These are phyloP conservation scores for Beauveria scarabaeidicola DNA, from an alignment of 2,329 filamentous ascomycete species.

Conservation along the genomic window DNA sequence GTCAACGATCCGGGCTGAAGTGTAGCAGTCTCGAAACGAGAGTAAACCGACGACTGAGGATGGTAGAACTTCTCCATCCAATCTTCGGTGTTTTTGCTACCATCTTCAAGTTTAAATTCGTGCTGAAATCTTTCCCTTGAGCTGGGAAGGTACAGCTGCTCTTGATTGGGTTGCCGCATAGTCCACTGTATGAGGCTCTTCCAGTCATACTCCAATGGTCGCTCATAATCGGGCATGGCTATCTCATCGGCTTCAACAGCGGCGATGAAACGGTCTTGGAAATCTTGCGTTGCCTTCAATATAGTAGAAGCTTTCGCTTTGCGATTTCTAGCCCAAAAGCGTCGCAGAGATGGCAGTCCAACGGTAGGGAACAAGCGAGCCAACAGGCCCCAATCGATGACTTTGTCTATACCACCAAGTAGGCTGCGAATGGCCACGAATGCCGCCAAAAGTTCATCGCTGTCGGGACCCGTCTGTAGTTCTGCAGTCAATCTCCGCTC, in stretches of 20 bases:
- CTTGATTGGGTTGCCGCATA: conserved; percentile 39
- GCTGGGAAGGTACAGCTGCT: conserved; percentile 40
- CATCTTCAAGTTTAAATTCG: conserved; percentile 32
- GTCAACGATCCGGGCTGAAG: conserved; percentile 37
- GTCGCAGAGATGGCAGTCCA: conserved; percentile 41
- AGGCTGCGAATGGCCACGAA: conserved; percentile 51
- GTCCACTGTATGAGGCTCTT: conserved; percentile 57
- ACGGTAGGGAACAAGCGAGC: conserved; percentile 46
- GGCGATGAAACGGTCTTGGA: conserved; percentile 55
- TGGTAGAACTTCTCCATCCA: conserved; percentile 53
- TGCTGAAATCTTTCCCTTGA: conserved; percentile 36
- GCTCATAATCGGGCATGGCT: conserved; percentile 53
- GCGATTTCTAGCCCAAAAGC: conserved; percentile 46
- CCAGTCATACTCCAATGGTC: conserved; percentile 62
- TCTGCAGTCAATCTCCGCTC: conserved; percentile 13
- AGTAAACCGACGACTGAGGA: conserved; percentile 44
- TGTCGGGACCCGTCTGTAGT: conserved; percentile 12
- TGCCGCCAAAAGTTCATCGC: conserved; percentile 39
- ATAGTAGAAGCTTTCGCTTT: conserved; percentile 45
- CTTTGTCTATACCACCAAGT: conserved; percentile 50
- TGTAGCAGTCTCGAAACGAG: conserved; percentile 46
- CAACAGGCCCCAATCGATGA: conserved; percentile 53
- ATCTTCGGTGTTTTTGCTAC: conserved; percentile 25
- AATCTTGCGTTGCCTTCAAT: conserved; percentile 46
- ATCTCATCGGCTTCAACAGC: conserved; percentile 58